Conservation (phyloP, 2,329 filamentous ascomycete species). For the Xylaria sp. region DNA sequence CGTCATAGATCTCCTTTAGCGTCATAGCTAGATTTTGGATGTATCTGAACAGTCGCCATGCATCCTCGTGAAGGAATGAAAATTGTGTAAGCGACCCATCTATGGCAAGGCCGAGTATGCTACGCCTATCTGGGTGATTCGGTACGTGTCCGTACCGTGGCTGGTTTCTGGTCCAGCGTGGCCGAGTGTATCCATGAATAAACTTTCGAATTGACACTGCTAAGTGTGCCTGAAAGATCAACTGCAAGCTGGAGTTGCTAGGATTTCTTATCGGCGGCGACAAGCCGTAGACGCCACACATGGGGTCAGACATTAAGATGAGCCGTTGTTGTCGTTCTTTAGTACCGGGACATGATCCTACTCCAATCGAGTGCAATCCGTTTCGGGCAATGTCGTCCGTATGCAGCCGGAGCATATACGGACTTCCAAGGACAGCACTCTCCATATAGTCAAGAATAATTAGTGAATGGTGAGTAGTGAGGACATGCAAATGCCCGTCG, state of each 20-base stretch:
- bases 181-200: slow-evolving; percentile 62
- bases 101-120: slow-evolving; percentile 72
- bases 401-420: slow-evolving; percentile 55
- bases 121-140: slow-evolving; percentile 57
- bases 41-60: slow-evolving; percentile 76
- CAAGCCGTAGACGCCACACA: slow-evolving; percentile 59
- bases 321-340: slow-evolving; percentile 53
- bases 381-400: slow-evolving; percentile 58
- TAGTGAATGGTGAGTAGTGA: slow-evolving; percentile 66
- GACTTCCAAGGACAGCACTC: slow-evolving; percentile 46
- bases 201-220: slow-evolving; percentile 67
- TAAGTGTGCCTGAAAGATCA: slow-evolving; percentile 67
- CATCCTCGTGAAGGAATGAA: slow-evolving; percentile 67
- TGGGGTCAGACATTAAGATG: slow-evolving; percentile 60
- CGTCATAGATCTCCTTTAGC: slow-evolving; percentile 56
- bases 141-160: slow-evolving; percentile 57
- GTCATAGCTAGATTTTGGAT: slow-evolving; percentile 74
- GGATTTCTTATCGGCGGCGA: slow-evolving; percentile 59
- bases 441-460: slow-evolving; percentile 62
- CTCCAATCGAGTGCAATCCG: slow-evolving; percentile 59
- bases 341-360: slow-evolving; percentile 46
- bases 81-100: slow-evolving; percentile 78
- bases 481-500: slow-evolving; percentile 59
- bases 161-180: slow-evolving; percentile 57
- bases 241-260: slow-evolving; percentile 52